Conservation (phyloP, 139 green algal genomes). For the Coelastrella sp. region DNA sequence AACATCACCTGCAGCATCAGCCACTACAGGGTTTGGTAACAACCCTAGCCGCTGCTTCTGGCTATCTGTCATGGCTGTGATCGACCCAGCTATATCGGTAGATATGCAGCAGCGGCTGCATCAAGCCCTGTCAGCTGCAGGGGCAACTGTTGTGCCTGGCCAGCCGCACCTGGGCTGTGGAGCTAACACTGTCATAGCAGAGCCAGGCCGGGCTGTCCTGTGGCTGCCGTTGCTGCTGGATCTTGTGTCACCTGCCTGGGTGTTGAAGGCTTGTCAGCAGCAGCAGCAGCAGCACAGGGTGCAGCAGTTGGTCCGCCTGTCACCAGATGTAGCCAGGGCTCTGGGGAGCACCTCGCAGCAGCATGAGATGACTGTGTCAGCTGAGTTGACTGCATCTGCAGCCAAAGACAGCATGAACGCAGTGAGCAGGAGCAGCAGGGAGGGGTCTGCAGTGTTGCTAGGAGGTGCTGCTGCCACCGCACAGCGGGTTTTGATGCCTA, state of each 20-base stretch:
- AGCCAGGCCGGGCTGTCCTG: background rate
- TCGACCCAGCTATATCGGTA: conserved; percentile 6
- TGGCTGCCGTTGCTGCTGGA: conserved; percentile 42
- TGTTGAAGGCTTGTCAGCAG: background rate
- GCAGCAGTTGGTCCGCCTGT: conserved; percentile 10
- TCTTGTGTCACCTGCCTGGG: conserved; percentile 25
- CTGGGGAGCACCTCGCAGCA: background rate
- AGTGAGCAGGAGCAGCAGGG: background rate
- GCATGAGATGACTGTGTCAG: background rate
- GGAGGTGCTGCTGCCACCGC: background rate
- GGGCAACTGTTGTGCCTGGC: background rate
- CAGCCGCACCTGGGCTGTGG: conserved; percentile 34
- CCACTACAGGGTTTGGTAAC: background rate
- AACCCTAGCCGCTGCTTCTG: background rate
- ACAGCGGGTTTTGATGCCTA: conserved; percentile 4
- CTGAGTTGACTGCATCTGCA: background rate
- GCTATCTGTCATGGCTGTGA: background rate
- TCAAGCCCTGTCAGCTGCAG: background rate
- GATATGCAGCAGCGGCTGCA: background rate
- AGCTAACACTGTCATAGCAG: background rate
- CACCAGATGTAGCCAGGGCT: conserved; percentile 3
- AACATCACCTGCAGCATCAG: background rate
- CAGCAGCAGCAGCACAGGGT: background rate
- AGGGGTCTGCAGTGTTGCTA: background rate
- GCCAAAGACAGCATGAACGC: background rate